phyloP scores from a whole-genome alignment of 371 early-diverging fungal genomes.

The Rhizopus sp. region DNA sequence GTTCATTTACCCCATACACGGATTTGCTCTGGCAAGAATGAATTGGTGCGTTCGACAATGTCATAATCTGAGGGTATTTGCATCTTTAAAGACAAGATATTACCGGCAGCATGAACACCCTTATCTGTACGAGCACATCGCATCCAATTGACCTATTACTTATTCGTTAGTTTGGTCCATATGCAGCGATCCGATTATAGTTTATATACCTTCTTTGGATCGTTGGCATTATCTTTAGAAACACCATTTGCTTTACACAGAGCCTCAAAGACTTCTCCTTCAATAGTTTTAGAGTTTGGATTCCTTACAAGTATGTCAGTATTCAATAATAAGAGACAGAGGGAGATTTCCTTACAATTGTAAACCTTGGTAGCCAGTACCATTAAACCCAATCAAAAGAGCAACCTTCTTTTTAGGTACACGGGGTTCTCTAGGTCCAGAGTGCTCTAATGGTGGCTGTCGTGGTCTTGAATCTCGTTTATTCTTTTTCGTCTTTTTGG shows the following conservation, averaged over 20 bases:
- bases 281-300: conserved; percentile 77
- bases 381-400: conserved; percentile 89
- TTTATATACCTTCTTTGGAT: conserved; percentile 72
- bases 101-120: conserved; percentile 99
- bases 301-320: conserved; percentile 49
- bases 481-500: too few species aligned
- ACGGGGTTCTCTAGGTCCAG: conserved; percentile 41
- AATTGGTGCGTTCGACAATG: conserved; percentile 76
- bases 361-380: conserved; percentile 97
- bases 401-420: conserved; percentile 90
- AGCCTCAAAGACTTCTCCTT: conserved; percentile 79
- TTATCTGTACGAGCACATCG: conserved; percentile 99
- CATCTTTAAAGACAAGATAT: conserved; percentile 94
- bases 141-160: conserved; percentile 47
- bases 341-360: conserved; percentile 70
- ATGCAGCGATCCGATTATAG: not conserved
- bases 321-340: not conserved
- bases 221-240: conserved; percentile 78
- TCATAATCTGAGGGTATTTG: conserved; percentile 60
- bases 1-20: conserved; percentile 76
- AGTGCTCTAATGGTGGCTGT: conserved; percentile 2
- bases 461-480: too few species aligned
- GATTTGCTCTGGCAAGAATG: conserved; percentile 76
- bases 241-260: conserved; percentile 74
- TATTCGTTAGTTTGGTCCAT: not conserved